These are phyloP conservation scores for Aspergillus latus DNA, from an alignment of 2,329 filamentous ascomycete species.

Conservation along the genomic window DNA sequence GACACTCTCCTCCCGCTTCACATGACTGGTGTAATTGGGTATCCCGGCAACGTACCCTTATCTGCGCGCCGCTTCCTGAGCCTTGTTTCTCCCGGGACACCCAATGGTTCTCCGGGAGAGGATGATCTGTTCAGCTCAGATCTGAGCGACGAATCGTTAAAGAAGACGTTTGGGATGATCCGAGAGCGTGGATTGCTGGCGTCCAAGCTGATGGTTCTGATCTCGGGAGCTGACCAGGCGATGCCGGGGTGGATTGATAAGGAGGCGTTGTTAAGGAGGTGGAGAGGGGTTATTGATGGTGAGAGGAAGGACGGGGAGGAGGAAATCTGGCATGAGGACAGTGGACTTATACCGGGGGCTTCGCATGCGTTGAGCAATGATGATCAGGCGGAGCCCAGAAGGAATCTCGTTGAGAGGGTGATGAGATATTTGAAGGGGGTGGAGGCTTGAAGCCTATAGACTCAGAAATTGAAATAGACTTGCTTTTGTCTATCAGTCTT, in stretches of 20 bases:
- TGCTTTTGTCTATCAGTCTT: background rate
- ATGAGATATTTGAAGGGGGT: constrained; percentile 24
- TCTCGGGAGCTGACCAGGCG: constrained; percentile 49
- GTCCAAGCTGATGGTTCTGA: constrained; percentile 47
- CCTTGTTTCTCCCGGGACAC: constrained; percentile 54
- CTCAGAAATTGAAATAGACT: background rate
- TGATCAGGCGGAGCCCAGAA: constrained; percentile 32
- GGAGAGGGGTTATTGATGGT: constrained; percentile 34
- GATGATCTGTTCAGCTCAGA: constrained; percentile 87
- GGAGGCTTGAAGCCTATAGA: background rate
- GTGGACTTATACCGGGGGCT: constrained; percentile 46
- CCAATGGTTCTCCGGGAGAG: constrained; percentile 58
- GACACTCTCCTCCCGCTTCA: constrained; percentile 37
- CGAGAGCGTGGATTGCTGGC: constrained; percentile 37
- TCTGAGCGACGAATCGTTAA: constrained; percentile 58
- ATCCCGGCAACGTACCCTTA: constrained; percentile 45
- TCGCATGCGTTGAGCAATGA: constrained; percentile 40
- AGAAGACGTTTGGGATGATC: constrained; percentile 61
- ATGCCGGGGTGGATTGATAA: constrained; percentile 50
- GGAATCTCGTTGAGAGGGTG: constrained; percentile 29
- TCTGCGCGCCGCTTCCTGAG: constrained; percentile 59
- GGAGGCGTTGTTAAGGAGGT: constrained; percentile 42
- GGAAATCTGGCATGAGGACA: constrained; percentile 50
- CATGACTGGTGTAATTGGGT: constrained; percentile 34
- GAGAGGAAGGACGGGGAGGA: constrained; percentile 33